Conservation (phyloP, 2,329 filamentous ascomycete genomes). For the Chaetomiaceae sp. region DNA sequence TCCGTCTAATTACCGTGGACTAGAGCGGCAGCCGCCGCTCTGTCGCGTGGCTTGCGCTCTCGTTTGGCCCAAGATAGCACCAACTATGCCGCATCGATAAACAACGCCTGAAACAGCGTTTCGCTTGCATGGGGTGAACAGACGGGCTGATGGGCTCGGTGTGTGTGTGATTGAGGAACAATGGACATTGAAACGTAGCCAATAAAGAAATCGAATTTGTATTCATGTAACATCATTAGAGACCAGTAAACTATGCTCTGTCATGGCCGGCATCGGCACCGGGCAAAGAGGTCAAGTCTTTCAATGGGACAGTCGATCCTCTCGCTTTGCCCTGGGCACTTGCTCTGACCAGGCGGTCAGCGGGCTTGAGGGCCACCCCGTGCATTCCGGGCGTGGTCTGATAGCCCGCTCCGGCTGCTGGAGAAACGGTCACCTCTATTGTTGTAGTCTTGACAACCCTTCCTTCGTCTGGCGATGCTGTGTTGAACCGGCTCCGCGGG, state of each 20-base stretch:
- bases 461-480: neutral
- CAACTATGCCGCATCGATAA: neutral
- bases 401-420: neutral
- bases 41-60: too few relatives aligned
- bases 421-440: conserved; percentile 23
- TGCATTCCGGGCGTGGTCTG: neutral
- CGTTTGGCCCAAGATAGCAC: too few relatives aligned
- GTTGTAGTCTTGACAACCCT: conserved; percentile 26
- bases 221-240: too few relatives aligned
- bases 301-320: conserved; percentile 9
- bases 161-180: too few relatives aligned
- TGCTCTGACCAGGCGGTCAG: conserved; percentile 3
- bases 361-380: conserved; percentile 7
- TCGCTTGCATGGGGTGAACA: neutral
- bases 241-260: neutral
- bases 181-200: too few relatives aligned
- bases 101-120: neutral
- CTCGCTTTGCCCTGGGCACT: conserved; percentile 7
- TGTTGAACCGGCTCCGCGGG: conserved; percentile 11
- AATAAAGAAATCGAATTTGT: too few relatives aligned
- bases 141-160: neutral
- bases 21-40: too few relatives aligned
- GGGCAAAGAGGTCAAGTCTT: conserved; percentile 1
- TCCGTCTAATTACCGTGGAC: too few relatives aligned
- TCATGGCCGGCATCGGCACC: neutral